A percentile compares a stretch with the other conserved stretches of the same genome.
These are phyloP conservation scores for Petunia axillaris DNA, from an alignment of 257 asterid species.

Conservation along the genomic window DNA sequence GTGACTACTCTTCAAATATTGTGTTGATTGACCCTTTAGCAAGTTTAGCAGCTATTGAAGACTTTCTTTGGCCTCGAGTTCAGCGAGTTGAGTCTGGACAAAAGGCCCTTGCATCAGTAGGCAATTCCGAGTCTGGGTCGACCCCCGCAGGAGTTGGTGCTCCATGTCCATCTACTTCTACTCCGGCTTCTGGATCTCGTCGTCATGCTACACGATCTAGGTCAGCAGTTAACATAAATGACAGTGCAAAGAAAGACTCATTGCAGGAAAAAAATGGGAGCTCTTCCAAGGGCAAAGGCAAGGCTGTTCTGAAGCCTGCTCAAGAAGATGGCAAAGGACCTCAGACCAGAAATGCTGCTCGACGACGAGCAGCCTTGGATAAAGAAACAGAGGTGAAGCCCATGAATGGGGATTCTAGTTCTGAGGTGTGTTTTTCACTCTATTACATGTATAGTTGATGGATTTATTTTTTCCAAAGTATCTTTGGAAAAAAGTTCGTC, in stretches of 20 bases:
- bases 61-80: slow-evolving; percentile 91
- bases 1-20: slow-evolving; percentile 94
- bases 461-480: neutral
- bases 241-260: slow-evolving; percentile 60
- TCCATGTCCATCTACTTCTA: slow-evolving; percentile 59
- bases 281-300: slow-evolving; percentile 83
- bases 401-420: slow-evolving; percentile 74
- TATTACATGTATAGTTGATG: neutral
- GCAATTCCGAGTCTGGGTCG: slow-evolving; percentile 62
- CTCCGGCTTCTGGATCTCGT: slow-evolving; percentile 67
- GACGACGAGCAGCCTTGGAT: slow-evolving; percentile 80
- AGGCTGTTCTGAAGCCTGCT: slow-evolving; percentile 77
- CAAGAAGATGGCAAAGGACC: slow-evolving; percentile 86
- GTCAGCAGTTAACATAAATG: slow-evolving; percentile 67
- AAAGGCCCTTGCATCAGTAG: slow-evolving; percentile 64
- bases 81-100: slow-evolving; percentile 77
- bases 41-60: slow-evolving; percentile 94
- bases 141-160: slow-evolving; percentile 54
- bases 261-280: slow-evolving; percentile 59
- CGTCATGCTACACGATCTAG: slow-evolving; percentile 78
- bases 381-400: slow-evolving; percentile 77
- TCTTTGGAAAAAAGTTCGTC: neutral
- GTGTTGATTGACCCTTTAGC: slow-evolving; percentile 94
- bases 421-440: slow-evolving; percentile 65
- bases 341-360: slow-evolving; percentile 85